Evolutionary conservation across 108 stramenopile genomes (phyloP).

Genomic region (Nitzschia sp.): DNA sequence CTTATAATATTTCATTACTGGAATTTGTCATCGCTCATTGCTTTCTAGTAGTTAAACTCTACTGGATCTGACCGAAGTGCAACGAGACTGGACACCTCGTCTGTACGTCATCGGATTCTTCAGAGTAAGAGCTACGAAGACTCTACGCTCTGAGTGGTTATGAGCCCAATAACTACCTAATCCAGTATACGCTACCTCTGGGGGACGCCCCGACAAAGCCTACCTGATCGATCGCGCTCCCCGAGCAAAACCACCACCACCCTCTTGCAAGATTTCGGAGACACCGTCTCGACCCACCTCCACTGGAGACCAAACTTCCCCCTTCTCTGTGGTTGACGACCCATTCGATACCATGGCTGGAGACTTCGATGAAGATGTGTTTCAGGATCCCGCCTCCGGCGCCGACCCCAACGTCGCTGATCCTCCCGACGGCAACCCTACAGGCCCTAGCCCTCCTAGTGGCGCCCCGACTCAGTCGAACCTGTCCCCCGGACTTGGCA

Average conservation of each 20-base stretch:
- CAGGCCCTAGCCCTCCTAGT: no score
- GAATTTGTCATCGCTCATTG: background rate
- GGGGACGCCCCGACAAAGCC: slow-evolving; percentile 1
- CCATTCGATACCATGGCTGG: background rate
- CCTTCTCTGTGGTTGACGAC: background rate
- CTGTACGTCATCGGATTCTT: background rate
- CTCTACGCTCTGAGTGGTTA: slow-evolving; percentile 1
- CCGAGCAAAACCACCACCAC: background rate
- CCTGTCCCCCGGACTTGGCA: no score
- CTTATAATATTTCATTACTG: background rate
- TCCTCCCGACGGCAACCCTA: no score
- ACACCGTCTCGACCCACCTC: background rate
- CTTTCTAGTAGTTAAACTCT: background rate
- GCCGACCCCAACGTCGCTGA: no score
- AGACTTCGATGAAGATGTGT: background rate
- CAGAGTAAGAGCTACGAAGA: background rate
- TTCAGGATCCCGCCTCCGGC: background rate
- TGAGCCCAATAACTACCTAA: background rate
- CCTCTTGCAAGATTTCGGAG: background rate
- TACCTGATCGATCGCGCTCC: background rate
- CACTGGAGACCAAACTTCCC: background rate
- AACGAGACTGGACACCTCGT: background rate
- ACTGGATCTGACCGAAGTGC: slow-evolving; percentile 1
- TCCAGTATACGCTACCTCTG: background rate
- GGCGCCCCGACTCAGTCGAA: no score